Evolutionary conservation across 164 flowering plant species (phyloP).

Genomic region (Magnolia changhungtana): DNA sequence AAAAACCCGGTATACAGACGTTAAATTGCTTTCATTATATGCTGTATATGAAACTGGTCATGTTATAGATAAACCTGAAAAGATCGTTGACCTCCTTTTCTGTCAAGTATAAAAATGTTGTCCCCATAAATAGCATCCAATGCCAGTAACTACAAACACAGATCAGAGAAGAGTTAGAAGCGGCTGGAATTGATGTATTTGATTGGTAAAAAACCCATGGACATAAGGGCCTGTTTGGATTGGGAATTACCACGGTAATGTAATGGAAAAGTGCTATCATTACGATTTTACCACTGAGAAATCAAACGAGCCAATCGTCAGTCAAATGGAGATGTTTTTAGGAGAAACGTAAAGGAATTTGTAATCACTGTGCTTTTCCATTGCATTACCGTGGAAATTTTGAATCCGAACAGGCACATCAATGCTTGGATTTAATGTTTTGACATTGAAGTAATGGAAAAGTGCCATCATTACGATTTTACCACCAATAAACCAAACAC

Average conservation of each 20-base stretch:
- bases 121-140: constrained; percentile 83
- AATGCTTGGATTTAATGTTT: too few relatives aligned
- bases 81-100: constrained; percentile 38
- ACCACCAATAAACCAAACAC: too few relatives aligned
- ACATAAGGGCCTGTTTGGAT: background rate
- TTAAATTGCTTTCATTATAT: constrained; percentile 6
- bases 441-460: too few relatives aligned
- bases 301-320: background rate
- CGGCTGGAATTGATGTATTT: background rate
- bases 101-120: constrained; percentile 38
- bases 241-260: too few relatives aligned
- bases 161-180: constrained; percentile 5
- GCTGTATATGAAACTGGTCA: background rate
- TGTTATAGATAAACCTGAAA: constrained; percentile 48
- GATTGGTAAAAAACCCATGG: background rate
- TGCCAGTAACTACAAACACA: constrained; percentile 59
- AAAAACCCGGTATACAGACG: constrained; percentile 10
- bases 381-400: too few relatives aligned
- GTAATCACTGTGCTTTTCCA: too few relatives aligned
- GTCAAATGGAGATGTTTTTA: background rate
- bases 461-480: too few relatives aligned
- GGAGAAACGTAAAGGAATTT: too few relatives aligned
- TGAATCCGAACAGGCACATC: too few relatives aligned
- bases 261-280: too few relatives aligned
- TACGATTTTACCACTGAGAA: background rate